Conservation (phyloP, 257 asterid species). For the Apocynum venetum region DNA sequence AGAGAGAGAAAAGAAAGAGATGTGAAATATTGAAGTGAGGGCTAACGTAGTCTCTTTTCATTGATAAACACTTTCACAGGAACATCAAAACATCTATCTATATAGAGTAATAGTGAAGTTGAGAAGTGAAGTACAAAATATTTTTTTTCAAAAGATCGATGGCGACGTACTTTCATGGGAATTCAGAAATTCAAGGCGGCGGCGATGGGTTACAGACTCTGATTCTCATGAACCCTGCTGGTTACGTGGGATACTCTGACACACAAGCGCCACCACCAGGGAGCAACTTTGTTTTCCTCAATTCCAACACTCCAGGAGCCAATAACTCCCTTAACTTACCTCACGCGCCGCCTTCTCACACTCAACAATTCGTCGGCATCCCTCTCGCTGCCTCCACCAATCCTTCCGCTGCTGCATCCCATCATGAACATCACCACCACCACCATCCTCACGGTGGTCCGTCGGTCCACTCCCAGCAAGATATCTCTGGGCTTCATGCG, state of each 20-base stretch:
- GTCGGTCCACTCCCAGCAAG: neutral
- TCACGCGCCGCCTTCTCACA: conserved; percentile 68
- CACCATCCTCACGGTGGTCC: conserved; percentile 12
- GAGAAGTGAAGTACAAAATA: neutral
- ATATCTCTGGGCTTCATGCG: conserved; percentile 57
- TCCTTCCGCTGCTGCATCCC: conserved; percentile 11
- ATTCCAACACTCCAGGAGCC: conserved; percentile 40
- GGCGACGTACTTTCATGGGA: conserved; percentile 88
- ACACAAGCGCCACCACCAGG: conserved; percentile 34
- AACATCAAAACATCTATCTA: neutral
- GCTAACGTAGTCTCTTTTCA: conserved; percentile 10
- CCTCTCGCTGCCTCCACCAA: conserved; percentile 43
- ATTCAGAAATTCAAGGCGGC: conserved; percentile 65
- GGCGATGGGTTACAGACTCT: conserved; percentile 86
- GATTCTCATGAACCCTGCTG: conserved; percentile 86
- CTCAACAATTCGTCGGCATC: conserved; percentile 67
- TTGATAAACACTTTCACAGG: conserved; percentile 10
- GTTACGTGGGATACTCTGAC: conserved; percentile 80
- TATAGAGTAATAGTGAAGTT: neutral
- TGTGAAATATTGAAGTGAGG: neutral
- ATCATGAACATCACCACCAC: conserved; percentile 19
- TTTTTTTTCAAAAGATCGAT: conserved; percentile 26
- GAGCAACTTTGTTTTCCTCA: conserved; percentile 61
- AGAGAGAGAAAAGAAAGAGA: too few relatives aligned
- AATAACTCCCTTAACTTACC: conserved; percentile 17